Evolutionary conservation across 371 early-diverging fungal species (phyloP), one percentile per base, ranked within the genome.

Genomic region (Apophysomyces sp.): DNA sequence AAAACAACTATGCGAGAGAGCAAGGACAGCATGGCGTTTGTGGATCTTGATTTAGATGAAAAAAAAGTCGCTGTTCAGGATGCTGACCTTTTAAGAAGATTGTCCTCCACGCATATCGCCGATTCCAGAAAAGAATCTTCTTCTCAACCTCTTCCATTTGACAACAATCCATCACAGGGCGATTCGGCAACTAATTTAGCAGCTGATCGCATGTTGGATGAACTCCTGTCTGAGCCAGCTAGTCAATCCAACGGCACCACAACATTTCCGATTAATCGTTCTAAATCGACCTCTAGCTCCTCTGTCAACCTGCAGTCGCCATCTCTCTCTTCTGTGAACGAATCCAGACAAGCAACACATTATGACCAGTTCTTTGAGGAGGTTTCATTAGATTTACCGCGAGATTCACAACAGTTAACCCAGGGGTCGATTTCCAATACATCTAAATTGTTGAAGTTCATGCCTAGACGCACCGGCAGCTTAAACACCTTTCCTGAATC

Each of bases 351-450:
- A 61, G 69, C 69, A 51, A 69, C 61, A 58, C 65, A 66, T 3
- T 81, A 81, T 39, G 82, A 81, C 31, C 79, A 81, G 40, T 75
- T 81, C 41, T 81, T 81, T 67, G 82, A 81, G 59, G 82, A 81
- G 58, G 82, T 81, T 1, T 81, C 82, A 3, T 52, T 81, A 15
- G 82, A 81, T 56, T 60, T 81, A 7, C 82, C 82, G 11, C 65
- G 78, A 54, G 74, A 75, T 16, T 39, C 58, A 0, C 27, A 53
- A 12, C 36, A 44, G 11, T 56, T 26, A 7, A 18, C 12, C 27
- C 49, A 57, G 24, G 40, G 57, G 21, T 44, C 49, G 49, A 21
- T 28, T 49, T 29, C 30, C 12, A 58, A 51, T n/a, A 49, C 66
- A 0, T 72, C 77, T 26, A 71, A 73, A 27, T 55, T 76, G 0